Base-by-base conservation (phyloP, 208 protist genomes). In the Trypanosoma congolense region DNA sequence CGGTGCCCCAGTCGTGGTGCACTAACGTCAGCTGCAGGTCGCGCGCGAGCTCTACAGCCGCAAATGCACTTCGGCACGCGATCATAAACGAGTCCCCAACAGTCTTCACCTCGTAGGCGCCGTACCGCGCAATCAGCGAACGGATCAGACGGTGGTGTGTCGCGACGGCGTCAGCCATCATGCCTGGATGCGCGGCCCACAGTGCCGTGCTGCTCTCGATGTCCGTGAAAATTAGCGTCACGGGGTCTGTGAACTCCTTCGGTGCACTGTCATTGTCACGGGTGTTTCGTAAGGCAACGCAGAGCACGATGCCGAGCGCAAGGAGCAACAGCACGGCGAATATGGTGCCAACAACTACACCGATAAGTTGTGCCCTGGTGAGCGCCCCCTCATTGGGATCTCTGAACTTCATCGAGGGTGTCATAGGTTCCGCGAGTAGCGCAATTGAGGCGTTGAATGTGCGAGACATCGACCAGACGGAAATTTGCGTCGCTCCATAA, bases 81-180 rank as follows among this genome's bases (percentile, higher is more conserved):
- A 46, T 46, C 42, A 46, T 46, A n/a, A 90, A 87, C 36, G 82
- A 73, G 74, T 90, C 82, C 31, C 82, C 82, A 28, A 87, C 72
- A 48, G 77, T 90, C 71, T 90, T 90, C 60, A 90, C 82, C 61
- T 87, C 79, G 63, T 90, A 90, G 62, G 73, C 75, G 50, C 63
- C 61, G 67, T 80, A 68, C 68, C 65, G 68, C 19, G 18, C 48
- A 33, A 87, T 85, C n/a, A 73, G 52, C 31, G 56, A 18, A 18
- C 83, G 76, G 33, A 90, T 85, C 29, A 83, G 24, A 16, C 54
- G 53, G 75, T 90, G 71, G 68, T 90, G 77, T 42, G 62, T 40
- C 16, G 75, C 64, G 14, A 90, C 61, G 12, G 83, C 79, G 16
- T 73, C 69, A 9, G 65, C 31, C 83, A 90, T 90, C 50, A 58